phyloP scores from a whole-genome alignment of 208 protist genomes.

The Acanthamoeba divionensis region DNA sequence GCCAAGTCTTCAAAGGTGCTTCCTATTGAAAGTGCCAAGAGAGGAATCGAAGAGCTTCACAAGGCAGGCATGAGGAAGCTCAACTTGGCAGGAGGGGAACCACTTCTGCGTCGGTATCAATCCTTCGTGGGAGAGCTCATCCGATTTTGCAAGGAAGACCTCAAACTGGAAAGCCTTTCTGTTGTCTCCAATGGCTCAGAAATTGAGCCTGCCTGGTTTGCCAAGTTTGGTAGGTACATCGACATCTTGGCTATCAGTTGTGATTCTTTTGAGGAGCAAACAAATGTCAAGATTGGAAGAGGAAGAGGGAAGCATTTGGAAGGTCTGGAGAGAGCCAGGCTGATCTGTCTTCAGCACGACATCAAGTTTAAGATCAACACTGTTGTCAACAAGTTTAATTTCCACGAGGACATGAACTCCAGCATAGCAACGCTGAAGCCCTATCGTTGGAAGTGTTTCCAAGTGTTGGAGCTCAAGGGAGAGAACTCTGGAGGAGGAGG shows the following conservation, averaged over 20 bases:
- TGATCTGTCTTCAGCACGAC: not conserved
- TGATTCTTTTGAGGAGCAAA: conserved; percentile 45
- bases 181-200: conserved; percentile 13
- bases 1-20: not conserved
- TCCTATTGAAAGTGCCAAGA: not conserved
- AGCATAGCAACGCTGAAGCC: not conserved
- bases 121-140: not conserved
- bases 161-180: not conserved
- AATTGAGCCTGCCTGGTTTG: not conserved
- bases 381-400: conserved; percentile 50
- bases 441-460: not conserved
- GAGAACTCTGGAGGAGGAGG: not conserved
- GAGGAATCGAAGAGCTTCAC: not conserved
- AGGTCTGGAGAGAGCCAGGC: not conserved
- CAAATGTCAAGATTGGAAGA: conserved; percentile 12
- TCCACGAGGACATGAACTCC: not conserved
- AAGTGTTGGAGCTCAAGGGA: not conserved
- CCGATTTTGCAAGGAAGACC: not conserved
- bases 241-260: conserved; percentile 46
- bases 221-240: not conserved
- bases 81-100: conserved; percentile 47
- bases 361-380: conserved; percentile 55
- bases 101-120: not conserved
- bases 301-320: conserved; percentile 22
- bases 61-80: not conserved